Percentiles rank a stretch among this genome's conserved stretches.
Conservation (phyloP, 371 early-diverging fungal species). For the Lichtheimia ramosa region DNA sequence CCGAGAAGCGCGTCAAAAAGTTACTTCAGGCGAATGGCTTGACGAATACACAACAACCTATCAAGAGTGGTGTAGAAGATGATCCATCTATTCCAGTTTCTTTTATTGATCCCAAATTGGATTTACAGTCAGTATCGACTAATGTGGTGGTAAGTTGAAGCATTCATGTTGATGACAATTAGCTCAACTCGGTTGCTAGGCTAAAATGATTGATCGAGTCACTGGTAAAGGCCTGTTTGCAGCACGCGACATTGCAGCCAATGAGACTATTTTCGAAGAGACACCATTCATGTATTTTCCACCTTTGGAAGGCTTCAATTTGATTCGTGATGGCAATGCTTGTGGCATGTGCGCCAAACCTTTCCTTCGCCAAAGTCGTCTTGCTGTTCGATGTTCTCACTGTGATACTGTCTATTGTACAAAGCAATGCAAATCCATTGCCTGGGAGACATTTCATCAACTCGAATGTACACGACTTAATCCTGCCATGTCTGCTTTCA, state of each 20-base stretch:
- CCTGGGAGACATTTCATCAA: slow-evolving; percentile 59
- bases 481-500: slow-evolving; percentile 42
- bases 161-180: background rate
- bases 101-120: slow-evolving; percentile 58
- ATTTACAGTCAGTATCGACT: slow-evolving; percentile 40
- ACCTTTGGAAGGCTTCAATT: slow-evolving; percentile 56
- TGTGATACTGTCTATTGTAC: slow-evolving; percentile 59
- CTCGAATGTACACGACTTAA: slow-evolving; percentile 57
- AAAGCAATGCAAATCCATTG: slow-evolving; percentile 48
- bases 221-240: slow-evolving; percentile 70
- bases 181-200: slow-evolving; percentile 20
- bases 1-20: slow-evolving; percentile 71
- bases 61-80: slow-evolving; percentile 49
- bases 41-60: slow-evolving; percentile 16
- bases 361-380: slow-evolving; percentile 32
- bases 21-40: slow-evolving; percentile 57
- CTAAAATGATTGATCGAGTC: slow-evolving; percentile 57
- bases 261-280: slow-evolving; percentile 57
- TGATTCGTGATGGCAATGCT: slow-evolving; percentile 49
- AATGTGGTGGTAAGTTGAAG: slow-evolving; percentile 31
- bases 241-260: slow-evolving; percentile 53
- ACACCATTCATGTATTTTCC: slow-evolving; percentile 67
- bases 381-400: slow-evolving; percentile 48
- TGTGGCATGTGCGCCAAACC: slow-evolving; percentile 64
- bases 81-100: slow-evolving; percentile 66